These are phyloP conservation scores for Gastrodia elata DNA, from an alignment of 106 monocot genomes.

Conservation along the genomic window DNA sequence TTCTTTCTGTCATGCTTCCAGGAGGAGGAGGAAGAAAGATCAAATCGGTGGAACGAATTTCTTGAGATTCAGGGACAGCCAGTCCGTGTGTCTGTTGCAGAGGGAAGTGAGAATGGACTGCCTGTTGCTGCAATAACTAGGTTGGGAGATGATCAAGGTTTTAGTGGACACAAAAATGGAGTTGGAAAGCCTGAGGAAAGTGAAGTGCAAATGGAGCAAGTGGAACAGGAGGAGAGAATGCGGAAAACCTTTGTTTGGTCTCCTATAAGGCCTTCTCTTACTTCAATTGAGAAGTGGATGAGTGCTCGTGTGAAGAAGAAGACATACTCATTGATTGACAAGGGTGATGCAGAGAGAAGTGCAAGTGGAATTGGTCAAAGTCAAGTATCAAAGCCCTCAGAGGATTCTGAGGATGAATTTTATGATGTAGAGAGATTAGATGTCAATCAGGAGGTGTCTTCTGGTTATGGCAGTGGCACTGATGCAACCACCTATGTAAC, in stretches of 20 bases:
- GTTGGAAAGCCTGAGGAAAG: conserved; percentile 8
- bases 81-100: conserved; percentile 3
- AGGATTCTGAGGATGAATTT: conserved; percentile 91
- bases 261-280: conserved; percentile 68
- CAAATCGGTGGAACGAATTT: conserved; percentile 80
- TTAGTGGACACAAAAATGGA: neutral
- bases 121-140: neutral
- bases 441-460: conserved; percentile 46
- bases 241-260: conserved; percentile 62
- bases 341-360: conserved; percentile 10
- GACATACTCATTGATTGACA: conserved; percentile 13
- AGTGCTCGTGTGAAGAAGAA: conserved; percentile 59
- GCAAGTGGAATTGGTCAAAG: conserved; percentile 16
- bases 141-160: conserved; percentile 2
- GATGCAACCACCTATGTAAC: conserved; percentile 16
- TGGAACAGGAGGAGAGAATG: conserved; percentile 28
- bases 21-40: conserved; percentile 98
- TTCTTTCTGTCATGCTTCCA: neutral
- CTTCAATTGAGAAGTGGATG: conserved; percentile 72
- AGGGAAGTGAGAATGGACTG: neutral
- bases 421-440: conserved; percentile 89
- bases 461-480: conserved; percentile 30
- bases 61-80: conserved; percentile 50
- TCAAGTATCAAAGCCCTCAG: conserved; percentile 38
- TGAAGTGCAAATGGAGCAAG: conserved; percentile 4